Base-by-base conservation (phyloP, 345 rosid genomes). In the Mallotus nudiflorus region DNA sequence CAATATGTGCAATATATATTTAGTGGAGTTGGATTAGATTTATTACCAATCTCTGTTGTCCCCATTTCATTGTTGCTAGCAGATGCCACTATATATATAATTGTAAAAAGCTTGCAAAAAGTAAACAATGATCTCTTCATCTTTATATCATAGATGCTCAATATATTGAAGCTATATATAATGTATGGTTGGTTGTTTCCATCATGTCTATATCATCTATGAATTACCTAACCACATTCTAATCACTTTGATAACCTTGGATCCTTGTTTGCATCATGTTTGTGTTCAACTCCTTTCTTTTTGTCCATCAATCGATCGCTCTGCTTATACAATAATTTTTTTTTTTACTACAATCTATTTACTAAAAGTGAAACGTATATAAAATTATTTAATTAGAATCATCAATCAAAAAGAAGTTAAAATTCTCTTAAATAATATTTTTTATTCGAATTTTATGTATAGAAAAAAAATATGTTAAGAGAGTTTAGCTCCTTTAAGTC, bases 221-320 rank as follows among this genome's bases (percentile, higher is more conserved):
- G 22, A 61, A 61, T n/a, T n/a, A n/a, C 65, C 65, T 61, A 61
- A 61, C 49, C 31, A 10, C 7, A 5, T 29, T 61, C 50, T 22
- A 61, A 37, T 61, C 65, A 40, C 61, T 19, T 56, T 56, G 16
- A 13, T 20, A 60, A 5, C 45, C 28, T 39, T 61, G 62, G 39
- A 57, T 33, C 18, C 4, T 39, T 24, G 44, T 61, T 29, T 12
- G 16, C 7, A 22, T 11, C 24, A 57, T 31, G 20, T 57, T 57
- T 61, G 64, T 59, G 16, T 40, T 61, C 11, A 20, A 11, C 18
- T 39, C 20, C 22, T 61, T 61, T 61, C 12, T 11, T 39, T 14
- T 19, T 40, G 27, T 53, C 57, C 25, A 10, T 53, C 11, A 5
- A 25, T 24, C n/a, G n/a, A n/a, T n/a, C n/a, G n/a, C n/a, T n/a